A percentile compares a stretch with the other conserved stretches of the same genome.
Evolutionary conservation across 345 rosid genomes (phyloP).

Genomic region (Murraya koenigii): DNA sequence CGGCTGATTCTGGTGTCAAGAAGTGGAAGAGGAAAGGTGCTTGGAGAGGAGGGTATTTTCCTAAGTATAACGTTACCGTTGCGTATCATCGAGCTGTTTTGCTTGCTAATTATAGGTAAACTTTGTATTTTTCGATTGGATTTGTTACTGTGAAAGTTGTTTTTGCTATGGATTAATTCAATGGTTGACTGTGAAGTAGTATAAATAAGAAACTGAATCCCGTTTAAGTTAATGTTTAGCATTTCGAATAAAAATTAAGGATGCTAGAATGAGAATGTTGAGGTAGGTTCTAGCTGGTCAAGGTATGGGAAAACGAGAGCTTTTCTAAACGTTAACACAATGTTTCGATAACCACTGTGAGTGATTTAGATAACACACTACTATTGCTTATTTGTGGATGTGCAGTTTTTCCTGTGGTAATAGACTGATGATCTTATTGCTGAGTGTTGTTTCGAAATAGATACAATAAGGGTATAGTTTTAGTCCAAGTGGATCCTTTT

Average conservation of each 20-base stretch:
- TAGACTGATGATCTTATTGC: background rate
- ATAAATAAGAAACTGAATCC: background rate
- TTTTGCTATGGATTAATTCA: background rate
- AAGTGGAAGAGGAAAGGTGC: conserved; percentile 95
- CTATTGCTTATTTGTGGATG: background rate
- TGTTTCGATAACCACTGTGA: background rate
- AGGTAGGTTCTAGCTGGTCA: background rate
- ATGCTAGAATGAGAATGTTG: background rate
- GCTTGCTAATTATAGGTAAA: conserved; percentile 75
- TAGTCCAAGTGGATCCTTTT: background rate
- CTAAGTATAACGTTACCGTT: conserved; percentile 76
- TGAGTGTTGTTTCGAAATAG: background rate
- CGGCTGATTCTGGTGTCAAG: conserved; percentile 60
- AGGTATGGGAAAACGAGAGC: background rate
- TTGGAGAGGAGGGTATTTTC: conserved; percentile 95
- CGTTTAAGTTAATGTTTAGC: background rate
- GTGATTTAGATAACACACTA: background rate
- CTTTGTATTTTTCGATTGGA: background rate
- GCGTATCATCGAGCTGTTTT: conserved; percentile 93
- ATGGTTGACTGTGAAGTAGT: background rate
- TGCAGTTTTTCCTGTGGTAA: background rate
- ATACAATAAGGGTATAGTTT: background rate
- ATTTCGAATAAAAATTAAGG: background rate
- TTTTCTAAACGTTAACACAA: background rate
- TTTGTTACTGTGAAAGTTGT: background rate